Evolutionary conservation across 805 yeast species (phyloP), one percentile per base, ranked within the genome.

Genomic region (Candida dendrica): DNA sequence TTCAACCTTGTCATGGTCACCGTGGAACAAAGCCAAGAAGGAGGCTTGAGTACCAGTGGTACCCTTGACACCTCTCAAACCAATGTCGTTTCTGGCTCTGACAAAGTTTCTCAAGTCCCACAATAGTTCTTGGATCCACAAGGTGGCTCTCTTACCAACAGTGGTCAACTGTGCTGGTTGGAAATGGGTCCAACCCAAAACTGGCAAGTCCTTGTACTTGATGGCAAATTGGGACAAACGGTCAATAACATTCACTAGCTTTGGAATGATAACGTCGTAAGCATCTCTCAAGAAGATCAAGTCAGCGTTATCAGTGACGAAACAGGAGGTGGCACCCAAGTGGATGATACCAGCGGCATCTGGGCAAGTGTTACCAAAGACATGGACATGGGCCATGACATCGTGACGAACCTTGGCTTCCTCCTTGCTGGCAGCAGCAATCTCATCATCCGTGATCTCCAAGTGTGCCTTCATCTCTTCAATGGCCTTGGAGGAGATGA

Each of bases 161-260:
- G 98, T 93, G 52, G 98, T 91, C 64, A 93, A 79, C 72, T 93
- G 98, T 41, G 98, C 98, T 14, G 98, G 98, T 72, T 93, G 98
- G 79, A 93, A 93, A 68, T 93, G 98, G 44, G 98, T 93, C 98
- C 98, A 93, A 30, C 98, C 98, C 51, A 93, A 75, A 36, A 90
- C 96, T 31, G 98, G 98, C 66, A 90, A 66, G 65, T 93, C 98
- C 71, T 93, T 93, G 74, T 91, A 79, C 64, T 85, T 79, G 49
- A 88, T 61, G 37, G 98, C 98, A 64, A 93, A 93, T 61, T 84
- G 71, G 46, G 88, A 67, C 62, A 93, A 73, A 66, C 96, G 79
- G 73, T 90, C 84, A 55, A 93, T 93, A 51, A 93, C 98, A 57
- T 93, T 93, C 55, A 89, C 98, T 55, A 93, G 76, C 68, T 93